Evolutionary conservation across 164 flowering plant genomes (phyloP).

Genomic region (Buxus sempervirens): DNA sequence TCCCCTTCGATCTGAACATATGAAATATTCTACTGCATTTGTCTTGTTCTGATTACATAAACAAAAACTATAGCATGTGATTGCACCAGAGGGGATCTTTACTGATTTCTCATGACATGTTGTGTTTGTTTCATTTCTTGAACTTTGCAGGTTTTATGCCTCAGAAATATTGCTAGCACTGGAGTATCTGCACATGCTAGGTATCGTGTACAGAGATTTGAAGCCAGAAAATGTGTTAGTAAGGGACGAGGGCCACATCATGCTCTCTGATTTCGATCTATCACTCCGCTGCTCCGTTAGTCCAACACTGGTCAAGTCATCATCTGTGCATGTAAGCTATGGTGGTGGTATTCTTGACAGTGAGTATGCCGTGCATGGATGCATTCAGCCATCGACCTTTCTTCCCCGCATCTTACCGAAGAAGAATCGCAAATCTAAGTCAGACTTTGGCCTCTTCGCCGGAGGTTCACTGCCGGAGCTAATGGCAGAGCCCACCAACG

Average conservation of each 20-base stretch:
- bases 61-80: too few species aligned
- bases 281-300: conserved; percentile 67
- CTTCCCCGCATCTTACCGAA: conserved; percentile 57
- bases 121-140: neutral
- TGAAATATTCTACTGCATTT: too few species aligned
- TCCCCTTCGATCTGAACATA: too few species aligned
- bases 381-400: conserved; percentile 53
- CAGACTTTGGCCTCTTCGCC: conserved; percentile 54
- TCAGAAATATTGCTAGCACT: conserved; percentile 60
- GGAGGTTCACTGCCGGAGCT: conserved; percentile 61
- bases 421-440: conserved; percentile 64
- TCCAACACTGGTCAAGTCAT: conserved; percentile 73
- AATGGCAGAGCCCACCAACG: conserved; percentile 84
- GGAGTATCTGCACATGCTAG: conserved; percentile 75
- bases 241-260: conserved; percentile 70
- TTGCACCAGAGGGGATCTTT: too few species aligned
- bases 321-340: conserved; percentile 34
- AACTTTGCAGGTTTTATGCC: conserved; percentile 53
- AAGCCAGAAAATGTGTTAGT: conserved; percentile 76
- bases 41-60: too few species aligned
- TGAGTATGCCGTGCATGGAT: conserved; percentile 43
- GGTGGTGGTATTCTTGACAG: conserved; percentile 34
- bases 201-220: conserved; percentile 62
- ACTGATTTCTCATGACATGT: too few species aligned
- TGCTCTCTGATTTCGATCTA: conserved; percentile 73